phyloP scores from a whole-genome alignment of 1,284 basidiomycete species.

The Neolentinus lepideus region DNA sequence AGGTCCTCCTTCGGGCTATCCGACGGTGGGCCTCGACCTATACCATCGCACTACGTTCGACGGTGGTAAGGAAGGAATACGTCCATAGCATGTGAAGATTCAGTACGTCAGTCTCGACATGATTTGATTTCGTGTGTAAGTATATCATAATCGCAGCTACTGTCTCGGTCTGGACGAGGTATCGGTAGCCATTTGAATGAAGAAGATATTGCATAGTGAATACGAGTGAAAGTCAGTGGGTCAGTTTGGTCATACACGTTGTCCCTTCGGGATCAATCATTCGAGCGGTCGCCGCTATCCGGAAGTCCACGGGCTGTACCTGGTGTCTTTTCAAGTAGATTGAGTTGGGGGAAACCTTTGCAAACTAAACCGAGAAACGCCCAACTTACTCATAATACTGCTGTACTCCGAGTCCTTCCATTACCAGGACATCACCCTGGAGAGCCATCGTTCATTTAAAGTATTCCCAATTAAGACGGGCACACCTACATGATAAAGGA shows the following conservation, averaged over 20 bases:
- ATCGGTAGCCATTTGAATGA: too few relatives aligned
- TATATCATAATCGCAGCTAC: too few relatives aligned
- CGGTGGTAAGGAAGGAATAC: background rate
- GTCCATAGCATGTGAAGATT: too few relatives aligned
- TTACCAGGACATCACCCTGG: constrained; percentile 70
- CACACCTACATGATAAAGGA: constrained; percentile 59
- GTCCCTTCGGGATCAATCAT: constrained; percentile 25
- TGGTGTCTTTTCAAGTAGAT: constrained; percentile 29
- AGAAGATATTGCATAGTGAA: too few relatives aligned
- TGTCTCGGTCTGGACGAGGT: too few relatives aligned
- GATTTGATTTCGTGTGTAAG: too few relatives aligned
- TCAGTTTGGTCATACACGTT: too few relatives aligned
- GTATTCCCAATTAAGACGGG: background rate
- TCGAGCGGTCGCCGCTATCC: constrained; percentile 48
- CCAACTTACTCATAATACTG: constrained; percentile 59
- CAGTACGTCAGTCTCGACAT: too few relatives aligned
- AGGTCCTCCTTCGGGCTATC: background rate
- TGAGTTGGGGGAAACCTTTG: background rate
- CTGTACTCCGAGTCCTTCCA: constrained; percentile 65
- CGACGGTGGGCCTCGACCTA: background rate
- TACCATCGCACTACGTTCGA: background rate
- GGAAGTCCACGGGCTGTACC: constrained; percentile 42
- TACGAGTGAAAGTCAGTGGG: too few relatives aligned
- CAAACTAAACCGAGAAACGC: background rate
- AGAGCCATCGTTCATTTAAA: constrained; percentile 2